Percentiles rank a stretch among this genome's conserved stretches.
These are phyloP conservation scores for Euphorbia lathyris DNA, from an alignment of 345 rosid species.

Conservation along the genomic window DNA sequence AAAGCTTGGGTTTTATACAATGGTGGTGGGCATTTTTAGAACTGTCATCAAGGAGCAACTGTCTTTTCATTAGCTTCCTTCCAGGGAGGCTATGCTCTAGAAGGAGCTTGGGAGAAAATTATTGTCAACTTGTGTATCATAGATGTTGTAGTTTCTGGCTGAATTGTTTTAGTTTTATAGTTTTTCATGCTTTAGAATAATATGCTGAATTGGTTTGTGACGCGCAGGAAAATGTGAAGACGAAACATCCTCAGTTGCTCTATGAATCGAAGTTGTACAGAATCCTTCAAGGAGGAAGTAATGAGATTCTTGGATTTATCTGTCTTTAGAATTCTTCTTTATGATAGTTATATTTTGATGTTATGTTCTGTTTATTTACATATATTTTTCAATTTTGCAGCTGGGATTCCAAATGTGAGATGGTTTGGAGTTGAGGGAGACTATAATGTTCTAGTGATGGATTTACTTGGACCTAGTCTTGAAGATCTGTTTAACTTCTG, in stretches of 20 bases:
- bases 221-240: constrained; percentile 78
- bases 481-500: constrained; percentile 93
- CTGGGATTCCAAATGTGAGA: constrained; percentile 76
- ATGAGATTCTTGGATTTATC: constrained; percentile 4
- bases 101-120: background rate
- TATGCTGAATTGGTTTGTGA: constrained; percentile 6
- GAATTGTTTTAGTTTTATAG: background rate
- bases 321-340: background rate
- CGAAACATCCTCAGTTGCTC: constrained; percentile 90
- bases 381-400: constrained; percentile 30
- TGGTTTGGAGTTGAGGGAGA: constrained; percentile 95
- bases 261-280: constrained; percentile 89
- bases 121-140: no score
- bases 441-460: constrained; percentile 83
- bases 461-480: constrained; percentile 90
- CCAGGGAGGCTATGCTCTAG: background rate
- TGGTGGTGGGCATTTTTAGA: background rate
- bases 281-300: constrained; percentile 98
- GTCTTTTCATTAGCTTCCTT: background rate
- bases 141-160: background rate
- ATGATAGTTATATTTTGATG: background rate
- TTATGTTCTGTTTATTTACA: constrained; percentile 1
- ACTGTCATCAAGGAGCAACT: background rate
- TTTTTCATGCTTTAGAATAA: background rate
- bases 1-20: background rate